A percentile compares a stretch with the other conserved stretches of the same genome.
Conservation (phyloP, 1,284 basidiomycete genomes). For the Earliella scabrosa region DNA sequence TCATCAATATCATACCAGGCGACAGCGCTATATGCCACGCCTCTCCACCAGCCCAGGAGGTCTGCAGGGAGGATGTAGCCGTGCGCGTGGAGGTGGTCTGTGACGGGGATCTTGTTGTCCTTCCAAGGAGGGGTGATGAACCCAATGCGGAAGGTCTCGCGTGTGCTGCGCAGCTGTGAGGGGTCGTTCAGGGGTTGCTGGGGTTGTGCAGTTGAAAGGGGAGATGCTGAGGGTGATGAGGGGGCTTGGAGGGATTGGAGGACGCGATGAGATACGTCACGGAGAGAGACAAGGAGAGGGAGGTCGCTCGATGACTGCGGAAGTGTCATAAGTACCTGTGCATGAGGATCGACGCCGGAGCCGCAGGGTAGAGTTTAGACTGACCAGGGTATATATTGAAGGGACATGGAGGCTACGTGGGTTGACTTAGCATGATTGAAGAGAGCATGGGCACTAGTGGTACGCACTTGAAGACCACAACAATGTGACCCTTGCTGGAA, state of each 20-base stretch:
- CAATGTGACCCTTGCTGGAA: constrained; percentile 69
- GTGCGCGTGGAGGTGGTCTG: constrained; percentile 77
- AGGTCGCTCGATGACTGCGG: constrained; percentile 72
- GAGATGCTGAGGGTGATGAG: constrained; percentile 35
- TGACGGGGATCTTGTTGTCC: constrained; percentile 75
- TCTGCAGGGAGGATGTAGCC: constrained; percentile 69
- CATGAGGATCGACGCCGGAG: not conserved
- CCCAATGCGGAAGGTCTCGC: constrained; percentile 56
- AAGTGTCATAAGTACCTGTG: not conserved
- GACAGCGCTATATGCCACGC: constrained; percentile 64
- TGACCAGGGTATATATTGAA: constrained; percentile 71
- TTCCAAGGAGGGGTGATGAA: constrained; percentile 78
- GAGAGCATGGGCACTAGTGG: too few relatives aligned
- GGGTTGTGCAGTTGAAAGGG: constrained; percentile 15
- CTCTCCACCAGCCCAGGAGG: constrained; percentile 72
- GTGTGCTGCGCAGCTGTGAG: constrained; percentile 7
- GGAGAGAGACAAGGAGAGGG: constrained; percentile 66
- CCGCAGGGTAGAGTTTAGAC: constrained; percentile 30
- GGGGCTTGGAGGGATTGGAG: constrained; percentile 52
- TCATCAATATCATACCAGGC: constrained; percentile 80
- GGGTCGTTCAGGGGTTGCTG: constrained; percentile 8
- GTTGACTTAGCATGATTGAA: too few relatives aligned
- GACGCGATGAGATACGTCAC: constrained; percentile 60
- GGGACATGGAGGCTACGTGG: constrained; percentile 78
- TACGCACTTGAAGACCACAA: constrained; percentile 75